These are phyloP conservation scores for Tylopilus subfusipes DNA, from an alignment of 768 basidiomycete genomes.

Conservation along the genomic window DNA sequence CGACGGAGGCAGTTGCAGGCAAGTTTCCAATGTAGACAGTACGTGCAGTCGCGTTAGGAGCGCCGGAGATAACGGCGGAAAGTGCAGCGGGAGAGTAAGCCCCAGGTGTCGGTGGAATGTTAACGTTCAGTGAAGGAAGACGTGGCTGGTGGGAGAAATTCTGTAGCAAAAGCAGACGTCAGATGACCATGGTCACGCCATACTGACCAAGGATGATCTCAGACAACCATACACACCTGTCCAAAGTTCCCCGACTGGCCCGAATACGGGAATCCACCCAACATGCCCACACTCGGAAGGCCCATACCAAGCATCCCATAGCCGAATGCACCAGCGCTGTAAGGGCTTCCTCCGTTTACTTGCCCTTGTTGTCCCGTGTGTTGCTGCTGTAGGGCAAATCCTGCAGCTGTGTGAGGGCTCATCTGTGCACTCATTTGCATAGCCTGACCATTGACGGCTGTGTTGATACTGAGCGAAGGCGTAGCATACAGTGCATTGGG, in stretches of 20 bases:
- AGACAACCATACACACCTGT: slow-evolving; percentile 42
- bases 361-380: slow-evolving; percentile 33
- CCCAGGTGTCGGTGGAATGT: slow-evolving; percentile 67
- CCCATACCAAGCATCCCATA: slow-evolving; percentile 84
- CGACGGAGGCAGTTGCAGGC: slow-evolving; percentile 92
- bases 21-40: slow-evolving; percentile 98
- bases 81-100: slow-evolving; percentile 79
- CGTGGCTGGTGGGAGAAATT: slow-evolving; percentile 47
- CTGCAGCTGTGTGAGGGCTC: slow-evolving; percentile 63
- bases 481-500: slow-evolving; percentile 70
- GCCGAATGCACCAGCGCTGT: slow-evolving; percentile 49
- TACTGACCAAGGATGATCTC: neutral
- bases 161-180: slow-evolving; percentile 25
- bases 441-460: slow-evolving; percentile 44
- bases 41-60: slow-evolving; percentile 63
- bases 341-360: slow-evolving; percentile 48
- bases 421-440: slow-evolving; percentile 52
- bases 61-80: slow-evolving; percentile 63
- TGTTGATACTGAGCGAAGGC: slow-evolving; percentile 66
- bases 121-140: slow-evolving; percentile 60
- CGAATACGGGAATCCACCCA: slow-evolving; percentile 69
- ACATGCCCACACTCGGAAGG: slow-evolving; percentile 68
- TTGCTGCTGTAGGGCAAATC: slow-evolving; percentile 47
- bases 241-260: slow-evolving; percentile 67
- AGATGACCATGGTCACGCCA: neutral